phyloP scores from a whole-genome alignment of 2,329 filamentous ascomycete genomes.

The Bipolaris victoriae region DNA sequence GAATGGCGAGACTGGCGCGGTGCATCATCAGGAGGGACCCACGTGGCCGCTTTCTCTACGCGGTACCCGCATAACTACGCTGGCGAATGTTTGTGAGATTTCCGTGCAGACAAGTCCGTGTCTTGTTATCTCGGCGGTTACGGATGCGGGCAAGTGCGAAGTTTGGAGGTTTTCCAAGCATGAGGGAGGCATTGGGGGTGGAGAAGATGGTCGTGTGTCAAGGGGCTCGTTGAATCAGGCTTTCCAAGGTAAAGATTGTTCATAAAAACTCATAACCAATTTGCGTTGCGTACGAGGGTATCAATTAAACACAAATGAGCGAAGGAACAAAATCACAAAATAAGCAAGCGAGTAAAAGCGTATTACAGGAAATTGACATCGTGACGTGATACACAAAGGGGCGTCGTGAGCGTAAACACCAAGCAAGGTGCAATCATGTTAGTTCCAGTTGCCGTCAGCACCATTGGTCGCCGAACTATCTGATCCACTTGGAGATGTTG shows the following conservation, averaged over 20 bases:
- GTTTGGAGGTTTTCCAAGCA: background rate
- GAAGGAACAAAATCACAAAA: background rate
- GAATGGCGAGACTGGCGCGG: conserved; percentile 10
- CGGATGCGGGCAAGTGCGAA: too few relatives aligned
- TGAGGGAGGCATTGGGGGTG: background rate
- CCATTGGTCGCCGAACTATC: conserved; percentile 29
- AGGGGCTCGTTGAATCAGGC: background rate
- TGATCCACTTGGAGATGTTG: conserved; percentile 31
- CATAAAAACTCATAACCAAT: conserved; percentile 4
- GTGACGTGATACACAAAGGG: conserved; percentile 23
- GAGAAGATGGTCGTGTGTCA: background rate
- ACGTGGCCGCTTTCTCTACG: conserved; percentile 58
- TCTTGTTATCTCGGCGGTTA: conserved; percentile 61
- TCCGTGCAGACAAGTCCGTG: conserved; percentile 55
- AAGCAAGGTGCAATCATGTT: conserved; percentile 6
- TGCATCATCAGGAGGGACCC: background rate
- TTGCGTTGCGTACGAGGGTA: conserved; percentile 17
- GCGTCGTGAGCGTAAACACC: conserved; percentile 9
- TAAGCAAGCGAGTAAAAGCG: background rate
- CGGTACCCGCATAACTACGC: conserved; percentile 57
- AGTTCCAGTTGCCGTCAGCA: conserved; percentile 24
- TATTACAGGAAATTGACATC: conserved; percentile 14
- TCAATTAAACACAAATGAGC: conserved; percentile 13
- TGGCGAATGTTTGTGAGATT: conserved; percentile 58
- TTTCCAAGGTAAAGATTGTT: background rate